Evolutionary conservation across 768 basidiomycete species (phyloP), one percentile per base, ranked within the genome.

Genomic region (Clitopilus passeckerianus): DNA sequence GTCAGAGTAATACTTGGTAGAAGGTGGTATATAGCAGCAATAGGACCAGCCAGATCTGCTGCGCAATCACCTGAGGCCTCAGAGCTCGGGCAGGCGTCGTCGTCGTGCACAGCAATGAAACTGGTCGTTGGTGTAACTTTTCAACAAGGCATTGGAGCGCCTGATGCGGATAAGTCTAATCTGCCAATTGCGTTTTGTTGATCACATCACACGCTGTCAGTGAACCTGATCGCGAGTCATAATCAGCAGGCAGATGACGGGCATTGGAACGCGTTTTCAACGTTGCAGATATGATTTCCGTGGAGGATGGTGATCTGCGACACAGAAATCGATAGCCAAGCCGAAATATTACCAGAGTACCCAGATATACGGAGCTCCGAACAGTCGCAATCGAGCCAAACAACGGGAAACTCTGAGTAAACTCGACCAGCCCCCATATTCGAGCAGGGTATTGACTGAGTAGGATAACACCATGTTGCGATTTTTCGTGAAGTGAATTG

Each of bases 141-240:
- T 50, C 46, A 50, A 50, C 46, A 50, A 22, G 46, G 46, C 46
- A 50, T 50, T 50, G 16, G 46, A 20, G 46, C 18, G 5, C 46
- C 46, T 50, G 46, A 50, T 50, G 46, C 46, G 46, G 46, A 50
- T 50, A 50, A 50, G 46, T 50, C 46, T 50, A 50, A 50, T 50
- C 46, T 50, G 46, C 46, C 46, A 50, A 50, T 50, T 50, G 46
- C 46, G 46, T 50, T 50, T 50, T 50, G 46, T 50, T 50, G 46
- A 50, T 50, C 46, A 50, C 20, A 50, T 50, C 46, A 50, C 37
- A 41, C 37, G 37, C 37, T 41, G 37, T 20, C 46, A 50, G 10
- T 50, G 46, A 22, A 41, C 46, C 16, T 50, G 46, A 50, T 50
- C 46, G 22, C 22, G 46, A 22, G n/a, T 50, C 46, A 41, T 18